These are phyloP conservation scores for Leccinum proliferum DNA, from an alignment of 1,284 basidiomycete genomes.

Conservation along the genomic window DNA sequence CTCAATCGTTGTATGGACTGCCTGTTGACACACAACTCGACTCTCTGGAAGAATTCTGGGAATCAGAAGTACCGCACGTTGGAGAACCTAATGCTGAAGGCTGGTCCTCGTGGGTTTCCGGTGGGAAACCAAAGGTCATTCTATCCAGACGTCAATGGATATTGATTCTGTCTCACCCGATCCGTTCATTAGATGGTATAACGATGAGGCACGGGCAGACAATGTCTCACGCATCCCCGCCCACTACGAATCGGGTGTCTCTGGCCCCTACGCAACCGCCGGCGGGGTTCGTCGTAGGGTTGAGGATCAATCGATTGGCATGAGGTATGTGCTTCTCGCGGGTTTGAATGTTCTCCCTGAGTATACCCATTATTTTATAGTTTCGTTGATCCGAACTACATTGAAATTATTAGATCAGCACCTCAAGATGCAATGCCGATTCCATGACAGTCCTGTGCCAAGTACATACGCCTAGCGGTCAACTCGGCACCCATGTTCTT, in stretches of 20 bases:
- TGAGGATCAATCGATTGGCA: no score
- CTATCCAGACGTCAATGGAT: constrained; percentile 13
- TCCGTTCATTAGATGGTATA: constrained; percentile 68
- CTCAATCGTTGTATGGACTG: constrained; percentile 35
- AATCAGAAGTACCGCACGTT: constrained; percentile 59
- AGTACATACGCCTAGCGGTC: no score
- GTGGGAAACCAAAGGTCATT: constrained; percentile 32
- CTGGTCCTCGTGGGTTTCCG: constrained; percentile 55
- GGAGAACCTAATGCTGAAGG: constrained; percentile 59
- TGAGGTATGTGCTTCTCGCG: constrained; percentile 2
- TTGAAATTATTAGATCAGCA: no score
- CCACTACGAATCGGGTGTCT: constrained; percentile 52
- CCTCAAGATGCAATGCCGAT: no score
- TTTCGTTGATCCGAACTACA: no score
- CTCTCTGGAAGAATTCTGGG: constrained; percentile 71
- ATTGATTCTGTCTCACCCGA: constrained; percentile 35
- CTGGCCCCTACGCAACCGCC: constrained; percentile 69
- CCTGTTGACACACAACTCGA: constrained; percentile 46
- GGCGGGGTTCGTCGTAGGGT: no score
- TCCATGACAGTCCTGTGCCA: no score
- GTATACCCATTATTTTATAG: no score
- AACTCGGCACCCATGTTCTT: no score
- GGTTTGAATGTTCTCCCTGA: no score
- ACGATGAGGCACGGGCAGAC: constrained; percentile 52
- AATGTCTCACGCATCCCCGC: constrained; percentile 42